phyloP scores from a whole-genome alignment of 257 asterid genomes.

The Jacaranda mimosifolia region DNA sequence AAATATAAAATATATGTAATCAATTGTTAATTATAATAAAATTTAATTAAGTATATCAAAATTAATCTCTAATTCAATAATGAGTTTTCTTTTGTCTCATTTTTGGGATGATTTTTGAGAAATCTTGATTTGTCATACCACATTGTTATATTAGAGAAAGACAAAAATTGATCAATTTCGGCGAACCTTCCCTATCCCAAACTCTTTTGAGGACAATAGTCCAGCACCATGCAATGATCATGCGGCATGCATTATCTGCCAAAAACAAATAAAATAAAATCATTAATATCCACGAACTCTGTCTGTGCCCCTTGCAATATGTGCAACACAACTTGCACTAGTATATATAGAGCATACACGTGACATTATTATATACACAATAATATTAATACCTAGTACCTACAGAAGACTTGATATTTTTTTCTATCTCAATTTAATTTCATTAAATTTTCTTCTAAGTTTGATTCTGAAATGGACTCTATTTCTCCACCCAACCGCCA shows the following conservation, averaged over 20 bases:
- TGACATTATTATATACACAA: neutral
- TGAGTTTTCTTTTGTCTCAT: too few relatives aligned
- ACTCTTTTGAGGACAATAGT: neutral
- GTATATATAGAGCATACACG: neutral
- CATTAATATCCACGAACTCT: neutral
- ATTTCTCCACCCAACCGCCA: slow-evolving; percentile 10
- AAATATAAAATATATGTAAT: too few relatives aligned
- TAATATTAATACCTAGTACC: neutral
- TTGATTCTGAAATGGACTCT: slow-evolving; percentile 13
- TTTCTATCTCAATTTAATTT: neutral
- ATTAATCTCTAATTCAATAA: too few relatives aligned
- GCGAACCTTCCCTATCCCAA: slow-evolving; percentile 45
- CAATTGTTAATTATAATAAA: too few relatives aligned
- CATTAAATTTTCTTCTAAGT: too few relatives aligned
- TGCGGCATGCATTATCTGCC: slow-evolving; percentile 16
- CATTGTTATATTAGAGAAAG: slow-evolving; percentile 29
- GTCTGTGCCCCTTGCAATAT: neutral
- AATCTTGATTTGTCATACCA: slow-evolving; percentile 18
- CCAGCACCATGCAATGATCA: slow-evolving; percentile 31
- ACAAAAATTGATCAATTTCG: slow-evolving; percentile 49
- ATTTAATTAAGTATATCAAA: too few relatives aligned
- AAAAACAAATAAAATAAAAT: neutral
- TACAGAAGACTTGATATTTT: too few relatives aligned
- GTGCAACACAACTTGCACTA: neutral
- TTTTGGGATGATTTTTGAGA: neutral